Percentiles rank a stretch among this genome's conserved stretches.
Evolutionary conservation across 1,139 yeast species (phyloP).

Genomic region (Taphrina communis): DNA sequence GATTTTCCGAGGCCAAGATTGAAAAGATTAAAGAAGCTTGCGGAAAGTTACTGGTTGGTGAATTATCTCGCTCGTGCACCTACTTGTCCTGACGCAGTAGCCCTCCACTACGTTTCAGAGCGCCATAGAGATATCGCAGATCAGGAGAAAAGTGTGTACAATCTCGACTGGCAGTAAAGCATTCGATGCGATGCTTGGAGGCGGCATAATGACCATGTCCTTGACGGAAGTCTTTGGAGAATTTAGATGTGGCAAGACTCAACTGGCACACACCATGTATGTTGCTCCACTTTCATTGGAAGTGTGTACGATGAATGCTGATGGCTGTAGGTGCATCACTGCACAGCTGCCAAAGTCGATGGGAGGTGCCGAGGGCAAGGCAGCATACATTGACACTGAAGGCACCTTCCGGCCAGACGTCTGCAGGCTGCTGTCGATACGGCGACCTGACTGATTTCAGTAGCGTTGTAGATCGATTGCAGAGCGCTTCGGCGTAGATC

Average conservation of each 20-base stretch:
- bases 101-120: conserved; percentile 59
- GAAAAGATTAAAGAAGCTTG: conserved; percentile 70
- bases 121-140: conserved; percentile 60
- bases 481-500: conserved; percentile 61
- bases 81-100: conserved; percentile 15
- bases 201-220: conserved; percentile 65
- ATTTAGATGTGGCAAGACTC: conserved; percentile 52
- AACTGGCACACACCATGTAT: conserved; percentile 28
- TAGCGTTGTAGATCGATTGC: conserved; percentile 61
- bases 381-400: conserved; percentile 66
- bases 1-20: conserved; percentile 64
- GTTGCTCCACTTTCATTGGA: background rate
- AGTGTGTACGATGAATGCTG: background rate
- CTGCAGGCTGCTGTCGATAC: conserved; percentile 33
- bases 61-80: too few relatives aligned
- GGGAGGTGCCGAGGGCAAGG: conserved; percentile 70
- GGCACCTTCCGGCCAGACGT: conserved; percentile 52
- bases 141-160: conserved; percentile 57
- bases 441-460: background rate
- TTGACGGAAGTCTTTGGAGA: conserved; percentile 70
- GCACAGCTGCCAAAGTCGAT: conserved; percentile 61
- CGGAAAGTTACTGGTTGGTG: conserved; percentile 55
- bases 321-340: conserved; percentile 58
- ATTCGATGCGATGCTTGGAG: conserved; percentile 61
- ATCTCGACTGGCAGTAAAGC: conserved; percentile 64